These are phyloP conservation scores for Breynia disticha DNA, from an alignment of 441 rosid genomes.

Conservation along the genomic window DNA sequence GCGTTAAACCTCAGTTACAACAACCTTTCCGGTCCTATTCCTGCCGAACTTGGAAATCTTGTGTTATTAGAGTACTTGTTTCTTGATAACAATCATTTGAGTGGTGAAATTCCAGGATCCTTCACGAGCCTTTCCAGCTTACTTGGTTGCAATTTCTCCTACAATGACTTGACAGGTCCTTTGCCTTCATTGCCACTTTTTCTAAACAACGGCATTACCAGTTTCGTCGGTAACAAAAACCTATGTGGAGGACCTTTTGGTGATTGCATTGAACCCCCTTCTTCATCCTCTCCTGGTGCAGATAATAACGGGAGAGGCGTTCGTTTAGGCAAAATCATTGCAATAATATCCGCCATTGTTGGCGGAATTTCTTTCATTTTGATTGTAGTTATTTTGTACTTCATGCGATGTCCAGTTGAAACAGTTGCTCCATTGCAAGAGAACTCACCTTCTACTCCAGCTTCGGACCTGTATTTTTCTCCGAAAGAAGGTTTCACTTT, in stretches of 20 bases:
- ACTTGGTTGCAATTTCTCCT: slow-evolving; percentile 72
- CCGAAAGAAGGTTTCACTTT: slow-evolving; percentile 77
- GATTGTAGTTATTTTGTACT: slow-evolving; percentile 43
- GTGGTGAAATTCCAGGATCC: slow-evolving; percentile 67
- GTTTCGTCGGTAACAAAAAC: slow-evolving; percentile 56
- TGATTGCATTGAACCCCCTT: slow-evolving; percentile 34
- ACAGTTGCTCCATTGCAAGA: slow-evolving; percentile 42
- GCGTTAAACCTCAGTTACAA: slow-evolving; percentile 85
- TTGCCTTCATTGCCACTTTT: slow-evolving; percentile 46
- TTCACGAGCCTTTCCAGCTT: slow-evolving; percentile 61
- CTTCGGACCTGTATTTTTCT: slow-evolving; percentile 62
- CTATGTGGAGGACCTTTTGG: slow-evolving; percentile 72
- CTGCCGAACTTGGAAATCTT: slow-evolving; percentile 66
- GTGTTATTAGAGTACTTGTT: slow-evolving; percentile 48
- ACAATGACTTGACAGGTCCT: slow-evolving; percentile 67
- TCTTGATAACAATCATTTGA: slow-evolving; percentile 71
- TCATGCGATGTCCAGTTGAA: slow-evolving; percentile 46
- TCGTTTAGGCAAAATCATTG: slow-evolving; percentile 46
- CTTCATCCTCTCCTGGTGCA: slow-evolving; percentile 26
- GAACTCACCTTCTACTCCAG: slow-evolving; percentile 25
- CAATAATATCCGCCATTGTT: slow-evolving; percentile 49
- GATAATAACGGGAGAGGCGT: slow-evolving; percentile 11
- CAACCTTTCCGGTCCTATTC: slow-evolving; percentile 60
- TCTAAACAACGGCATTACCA: slow-evolving; percentile 36
- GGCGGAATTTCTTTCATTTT: slow-evolving; percentile 71